Percentiles rank a stretch among this genome's conserved stretches.
Evolutionary conservation across 1,139 yeast species (phyloP).

Genomic region (Sugiyamaella japonica): DNA sequence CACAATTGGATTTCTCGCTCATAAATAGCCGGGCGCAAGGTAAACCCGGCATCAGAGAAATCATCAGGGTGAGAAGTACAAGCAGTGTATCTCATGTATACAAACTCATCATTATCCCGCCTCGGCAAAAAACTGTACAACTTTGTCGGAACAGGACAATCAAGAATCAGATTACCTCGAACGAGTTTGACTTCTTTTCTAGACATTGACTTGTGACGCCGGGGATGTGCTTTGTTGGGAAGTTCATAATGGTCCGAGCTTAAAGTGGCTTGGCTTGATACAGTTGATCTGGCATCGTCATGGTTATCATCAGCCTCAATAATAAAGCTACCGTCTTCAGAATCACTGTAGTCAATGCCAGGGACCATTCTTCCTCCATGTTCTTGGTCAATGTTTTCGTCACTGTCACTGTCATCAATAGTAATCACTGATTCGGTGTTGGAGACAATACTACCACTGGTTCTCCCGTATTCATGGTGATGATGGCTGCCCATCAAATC

Average conservation of each 20-base stretch:
- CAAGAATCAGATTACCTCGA: slow-evolving; percentile 79
- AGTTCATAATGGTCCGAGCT: slow-evolving; percentile 37
- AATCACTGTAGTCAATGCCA: slow-evolving; percentile 28
- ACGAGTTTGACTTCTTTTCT: slow-evolving; percentile 66
- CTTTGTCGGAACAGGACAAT: slow-evolving; percentile 90
- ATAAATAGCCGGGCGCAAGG: slow-evolving; percentile 76
- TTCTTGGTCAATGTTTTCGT: slow-evolving; percentile 25
- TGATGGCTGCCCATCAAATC: slow-evolving; percentile 8
- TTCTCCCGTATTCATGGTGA: slow-evolving; percentile 15
- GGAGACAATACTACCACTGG: slow-evolving; percentile 14
- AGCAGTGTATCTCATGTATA: slow-evolving; percentile 93
- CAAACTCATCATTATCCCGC: slow-evolving; percentile 86
- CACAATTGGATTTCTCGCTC: slow-evolving; percentile 88
- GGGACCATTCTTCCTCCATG: slow-evolving; percentile 30
- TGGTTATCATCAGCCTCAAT: slow-evolving; percentile 35
- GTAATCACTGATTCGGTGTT: slow-evolving; percentile 19
- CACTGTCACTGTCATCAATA: slow-evolving; percentile 23
- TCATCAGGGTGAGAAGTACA: slow-evolving; percentile 89
- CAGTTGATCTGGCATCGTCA: slow-evolving; percentile 31
- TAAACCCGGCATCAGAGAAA: slow-evolving; percentile 76
- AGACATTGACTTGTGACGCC: slow-evolving; percentile 58
- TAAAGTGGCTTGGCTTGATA: slow-evolving; percentile 32
- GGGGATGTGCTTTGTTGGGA: slow-evolving; percentile 54
- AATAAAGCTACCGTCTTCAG: slow-evolving; percentile 35
- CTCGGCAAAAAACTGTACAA: slow-evolving; percentile 74